phyloP scores from a whole-genome alignment of 148 eudicot species.

The Chenopodium berlandieri region DNA sequence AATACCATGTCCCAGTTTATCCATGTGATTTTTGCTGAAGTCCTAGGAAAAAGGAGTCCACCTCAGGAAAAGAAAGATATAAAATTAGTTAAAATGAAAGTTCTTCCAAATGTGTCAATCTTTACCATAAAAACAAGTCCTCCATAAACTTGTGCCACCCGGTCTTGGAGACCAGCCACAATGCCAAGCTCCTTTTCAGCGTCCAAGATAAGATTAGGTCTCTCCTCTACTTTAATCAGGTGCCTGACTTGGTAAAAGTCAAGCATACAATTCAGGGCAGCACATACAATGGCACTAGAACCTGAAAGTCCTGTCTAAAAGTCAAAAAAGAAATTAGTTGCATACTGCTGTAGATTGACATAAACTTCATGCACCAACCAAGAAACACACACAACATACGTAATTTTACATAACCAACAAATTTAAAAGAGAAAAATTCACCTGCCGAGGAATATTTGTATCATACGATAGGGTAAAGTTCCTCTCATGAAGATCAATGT shows the following conservation, averaged over 20 bases:
- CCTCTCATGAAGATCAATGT: constrained; percentile 52
- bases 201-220: constrained; percentile 79
- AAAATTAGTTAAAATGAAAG: background rate
- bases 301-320: constrained; percentile 94
- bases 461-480: constrained; percentile 86
- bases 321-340: constrained; percentile 20
- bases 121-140: constrained; percentile 92
- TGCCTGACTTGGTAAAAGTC: constrained; percentile 85
- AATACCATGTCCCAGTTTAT: constrained; percentile 66
- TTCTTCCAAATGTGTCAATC: background rate
- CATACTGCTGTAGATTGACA: background rate
- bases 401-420: background rate
- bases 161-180: constrained; percentile 94
- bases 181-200: constrained; percentile 97
- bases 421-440: constrained; percentile 18
- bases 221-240: constrained; percentile 65
- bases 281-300: constrained; percentile 94
- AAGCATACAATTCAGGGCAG: constrained; percentile 90
- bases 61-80: background rate
- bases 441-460: constrained; percentile 98
- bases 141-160: constrained; percentile 95
- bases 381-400: background rate
- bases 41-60: constrained; percentile 45
- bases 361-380: background rate
- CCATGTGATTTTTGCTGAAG: constrained; percentile 69